Conservation (phyloP, 2,329 filamentous ascomycete genomes). For the Parastagonospora avenae region DNA sequence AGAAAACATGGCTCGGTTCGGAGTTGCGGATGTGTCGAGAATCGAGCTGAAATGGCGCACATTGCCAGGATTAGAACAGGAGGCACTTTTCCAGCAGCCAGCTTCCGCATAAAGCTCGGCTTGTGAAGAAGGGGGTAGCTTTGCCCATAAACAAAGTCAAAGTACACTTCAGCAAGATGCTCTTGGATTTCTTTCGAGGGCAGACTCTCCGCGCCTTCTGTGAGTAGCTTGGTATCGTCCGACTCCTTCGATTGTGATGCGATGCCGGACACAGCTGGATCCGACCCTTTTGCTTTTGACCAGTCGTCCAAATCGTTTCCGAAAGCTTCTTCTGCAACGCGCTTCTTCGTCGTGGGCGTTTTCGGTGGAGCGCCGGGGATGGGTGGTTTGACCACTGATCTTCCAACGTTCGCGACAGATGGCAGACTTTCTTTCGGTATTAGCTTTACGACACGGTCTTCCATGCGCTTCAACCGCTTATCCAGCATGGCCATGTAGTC, state of each 20-base stretch:
- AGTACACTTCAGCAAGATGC: constrained; percentile 92
- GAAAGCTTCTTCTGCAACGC: constrained; percentile 86
- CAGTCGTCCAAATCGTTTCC: constrained; percentile 79
- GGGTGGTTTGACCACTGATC: constrained; percentile 84
- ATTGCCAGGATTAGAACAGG: constrained; percentile 92
- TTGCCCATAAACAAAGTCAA: constrained; percentile 94
- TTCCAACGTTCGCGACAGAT: constrained; percentile 68
- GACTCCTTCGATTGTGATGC: constrained; percentile 54
- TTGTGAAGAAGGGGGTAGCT: constrained; percentile 95
- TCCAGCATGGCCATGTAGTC: constrained; percentile 99
- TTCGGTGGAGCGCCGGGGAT: constrained; percentile 64
- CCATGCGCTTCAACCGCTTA: constrained; percentile 94
- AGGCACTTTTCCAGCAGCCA: constrained; percentile 78
- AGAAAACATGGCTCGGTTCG: constrained; percentile 79
- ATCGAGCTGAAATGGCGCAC: constrained; percentile 92
- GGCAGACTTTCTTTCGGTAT: constrained; percentile 86
- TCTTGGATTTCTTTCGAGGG: constrained; percentile 88
- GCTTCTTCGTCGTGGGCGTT: constrained; percentile 70
- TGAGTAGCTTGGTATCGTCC: constrained; percentile 77
- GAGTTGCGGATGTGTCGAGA: constrained; percentile 85
- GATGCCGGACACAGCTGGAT: constrained; percentile 59
- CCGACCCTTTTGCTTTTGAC: constrained; percentile 65
- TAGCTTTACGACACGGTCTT: constrained; percentile 94
- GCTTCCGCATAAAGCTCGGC: constrained; percentile 91
- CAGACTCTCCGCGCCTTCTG: constrained; percentile 81